Base-by-base conservation (phyloP, 2,329 filamentous ascomycete genomes). In the Pseudocercospora cruenta region DNA sequence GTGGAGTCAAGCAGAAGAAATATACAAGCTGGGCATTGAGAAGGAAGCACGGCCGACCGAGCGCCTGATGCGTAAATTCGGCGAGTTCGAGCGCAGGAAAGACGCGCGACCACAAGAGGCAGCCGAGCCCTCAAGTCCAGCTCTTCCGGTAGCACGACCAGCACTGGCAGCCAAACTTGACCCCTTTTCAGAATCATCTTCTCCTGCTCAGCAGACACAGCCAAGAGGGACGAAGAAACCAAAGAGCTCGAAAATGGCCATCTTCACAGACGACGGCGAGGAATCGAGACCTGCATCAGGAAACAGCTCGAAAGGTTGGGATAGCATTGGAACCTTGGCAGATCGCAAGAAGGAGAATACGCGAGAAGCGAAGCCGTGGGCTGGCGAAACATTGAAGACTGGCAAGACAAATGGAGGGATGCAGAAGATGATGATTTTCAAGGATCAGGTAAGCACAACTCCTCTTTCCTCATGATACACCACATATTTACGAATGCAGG, bases 261-360 rank as follows among this genome's bases (percentile, higher is more conserved):
- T 99, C 67, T 98, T 98, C 78, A 93, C 93, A 0, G 94, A 98
- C 73, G 68, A 66, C 49, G 84, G 86, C 51, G 79, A 82, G 21
- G 73, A 80, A 31, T 82, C 86, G 51, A 81, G 88, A 4, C 85
- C 88, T 12, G 68, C 63, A 5, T 64, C 83, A 85, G 77, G 85
- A 82, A 65, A 84, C 83, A 64, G 82, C 51, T 84, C 88, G 1
- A 91, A 89, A 77, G 94, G 93, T 2, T 98, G 95, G 94, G 92
- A 97, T 70, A 94, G 84, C 68, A 97, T 99, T 75, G 94, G 92
- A 31, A 93, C 93, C 1, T 81, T 97, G 67, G 87, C 89, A 59
- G 91, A 97, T 67, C 87, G 95, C 58, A 97, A 92, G 84, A 99
- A 98, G 84, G 95, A 99, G 79, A 99, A 99, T 75, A 84, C 85